Evolutionary conservation across 768 basidiomycete species (phyloP).

Genomic region (Mrakia gelida): DNA sequence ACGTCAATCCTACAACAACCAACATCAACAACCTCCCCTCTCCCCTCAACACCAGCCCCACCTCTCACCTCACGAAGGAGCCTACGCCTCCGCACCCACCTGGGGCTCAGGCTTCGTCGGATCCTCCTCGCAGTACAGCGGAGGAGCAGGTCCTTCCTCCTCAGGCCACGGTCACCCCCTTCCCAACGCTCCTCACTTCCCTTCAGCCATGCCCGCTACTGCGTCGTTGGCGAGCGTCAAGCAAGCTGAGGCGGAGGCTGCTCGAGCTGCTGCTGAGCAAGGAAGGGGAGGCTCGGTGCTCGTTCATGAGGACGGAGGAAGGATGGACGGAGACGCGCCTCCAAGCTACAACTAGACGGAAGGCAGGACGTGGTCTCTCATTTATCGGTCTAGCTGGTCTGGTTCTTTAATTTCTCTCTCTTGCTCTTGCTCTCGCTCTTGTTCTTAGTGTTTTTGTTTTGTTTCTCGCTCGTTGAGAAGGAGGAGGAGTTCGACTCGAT

Average conservation of each 20-base stretch:
- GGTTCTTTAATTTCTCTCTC: not conserved
- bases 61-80: not conserved
- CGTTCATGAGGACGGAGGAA: conserved; percentile 7
- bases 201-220: not conserved
- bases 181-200: not conserved
- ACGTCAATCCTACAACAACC: conserved; percentile 2
- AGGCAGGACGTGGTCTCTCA: not conserved
- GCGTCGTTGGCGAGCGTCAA: not conserved
- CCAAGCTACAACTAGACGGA: not conserved
- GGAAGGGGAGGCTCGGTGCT: not conserved
- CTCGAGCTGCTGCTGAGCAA: not conserved
- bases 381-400: conserved; percentile 3
- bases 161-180: conserved; percentile 1
- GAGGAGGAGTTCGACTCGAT: too few relatives aligned
- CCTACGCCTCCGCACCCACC: not conserved
- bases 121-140: not conserved
- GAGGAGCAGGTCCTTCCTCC: not conserved
- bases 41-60: not conserved
- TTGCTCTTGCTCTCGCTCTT: not conserved
- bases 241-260: not conserved
- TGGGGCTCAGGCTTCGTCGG: conserved; percentile 8
- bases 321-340: not conserved
- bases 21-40: not conserved
- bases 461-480: not conserved
- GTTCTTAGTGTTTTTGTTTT: not conserved